A percentile compares a stretch with the other conserved stretches of the same genome.
Conservation (phyloP, 2,329 filamentous ascomycete genomes). For the Pseudocercospora cruenta region DNA sequence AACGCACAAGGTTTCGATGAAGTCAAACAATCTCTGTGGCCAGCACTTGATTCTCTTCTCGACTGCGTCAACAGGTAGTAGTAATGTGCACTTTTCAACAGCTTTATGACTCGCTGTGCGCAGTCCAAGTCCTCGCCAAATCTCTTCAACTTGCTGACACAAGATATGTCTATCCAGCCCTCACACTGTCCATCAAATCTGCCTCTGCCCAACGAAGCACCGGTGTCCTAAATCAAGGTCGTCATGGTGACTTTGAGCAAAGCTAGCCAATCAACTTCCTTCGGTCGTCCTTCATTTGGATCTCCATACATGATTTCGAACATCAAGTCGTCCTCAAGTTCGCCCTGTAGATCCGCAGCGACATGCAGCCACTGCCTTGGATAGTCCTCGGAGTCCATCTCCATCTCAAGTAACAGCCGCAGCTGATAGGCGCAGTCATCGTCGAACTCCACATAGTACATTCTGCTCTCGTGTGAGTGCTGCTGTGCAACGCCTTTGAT, state of each 20-base stretch:
- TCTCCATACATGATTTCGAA: slow-evolving; percentile 9
- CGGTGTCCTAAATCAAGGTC: background rate
- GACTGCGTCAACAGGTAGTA: background rate
- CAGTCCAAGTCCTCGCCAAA: background rate
- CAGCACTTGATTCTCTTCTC: background rate
- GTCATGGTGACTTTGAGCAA: background rate
- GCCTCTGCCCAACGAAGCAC: background rate
- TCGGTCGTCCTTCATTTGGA: background rate
- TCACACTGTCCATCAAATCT: background rate
- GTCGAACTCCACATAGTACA: background rate
- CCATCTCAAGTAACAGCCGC: background rate
- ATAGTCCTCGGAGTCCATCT: slow-evolving; percentile 6
- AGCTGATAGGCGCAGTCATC: slow-evolving; percentile 1
- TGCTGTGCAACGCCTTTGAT: background rate
- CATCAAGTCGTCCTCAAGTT: slow-evolving; percentile 11
- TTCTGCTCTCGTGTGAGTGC: background rate
- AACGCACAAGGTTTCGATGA: background rate
- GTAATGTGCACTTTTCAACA: background rate
- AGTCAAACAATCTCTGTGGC: background rate
- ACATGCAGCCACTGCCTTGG: slow-evolving; percentile 6
- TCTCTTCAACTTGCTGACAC: background rate
- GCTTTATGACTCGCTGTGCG: background rate
- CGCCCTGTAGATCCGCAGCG: background rate
- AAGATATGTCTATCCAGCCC: background rate
- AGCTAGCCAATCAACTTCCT: slow-evolving; percentile 6